Evolutionary conservation across 208 protist species (phyloP).

Genomic region (Porcisia hertigi): DNA sequence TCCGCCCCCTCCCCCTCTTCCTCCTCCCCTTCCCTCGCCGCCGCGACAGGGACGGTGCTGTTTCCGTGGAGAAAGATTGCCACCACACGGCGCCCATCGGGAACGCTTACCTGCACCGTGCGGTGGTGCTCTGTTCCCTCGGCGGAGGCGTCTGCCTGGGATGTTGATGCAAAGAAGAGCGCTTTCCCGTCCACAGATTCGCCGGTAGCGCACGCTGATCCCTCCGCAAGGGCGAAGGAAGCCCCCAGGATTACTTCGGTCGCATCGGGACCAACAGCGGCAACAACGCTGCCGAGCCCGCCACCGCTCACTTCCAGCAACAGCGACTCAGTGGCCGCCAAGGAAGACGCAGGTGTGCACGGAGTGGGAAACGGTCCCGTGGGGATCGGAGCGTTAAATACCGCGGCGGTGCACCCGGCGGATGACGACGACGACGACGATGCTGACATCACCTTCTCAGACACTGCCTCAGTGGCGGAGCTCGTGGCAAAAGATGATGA

Average conservation of each 20-base stretch:
- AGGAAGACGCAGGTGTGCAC: not conserved
- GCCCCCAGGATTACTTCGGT: not conserved
- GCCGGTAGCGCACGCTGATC: not conserved
- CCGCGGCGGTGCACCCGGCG: not conserved
- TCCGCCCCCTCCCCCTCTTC: not conserved
- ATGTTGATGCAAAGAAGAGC: not conserved
- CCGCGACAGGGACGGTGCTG: not conserved
- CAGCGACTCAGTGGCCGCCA: not conserved
- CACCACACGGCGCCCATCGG: not conserved
- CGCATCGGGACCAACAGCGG: not conserved
- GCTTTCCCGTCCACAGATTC: not conserved
- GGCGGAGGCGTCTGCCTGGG: not conserved
- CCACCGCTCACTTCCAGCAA: not conserved
- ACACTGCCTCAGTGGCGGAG: constrained; percentile 12
- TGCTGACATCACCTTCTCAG: constrained; percentile 26
- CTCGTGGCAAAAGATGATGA: constrained; percentile 17
- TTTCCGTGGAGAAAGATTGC: not conserved
- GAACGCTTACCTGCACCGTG: constrained; percentile 2
- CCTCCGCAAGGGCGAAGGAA: not conserved
- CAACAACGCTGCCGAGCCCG: not conserved
- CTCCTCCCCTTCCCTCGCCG: not conserved
- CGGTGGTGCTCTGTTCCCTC: constrained; percentile 8
- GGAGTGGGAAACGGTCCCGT: not conserved
- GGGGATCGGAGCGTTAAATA: not conserved
- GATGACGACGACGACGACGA: constrained; percentile 16